Conservation (phyloP, 2,329 filamentous ascomycete species). For the Aaosphaeria arxii region DNA sequence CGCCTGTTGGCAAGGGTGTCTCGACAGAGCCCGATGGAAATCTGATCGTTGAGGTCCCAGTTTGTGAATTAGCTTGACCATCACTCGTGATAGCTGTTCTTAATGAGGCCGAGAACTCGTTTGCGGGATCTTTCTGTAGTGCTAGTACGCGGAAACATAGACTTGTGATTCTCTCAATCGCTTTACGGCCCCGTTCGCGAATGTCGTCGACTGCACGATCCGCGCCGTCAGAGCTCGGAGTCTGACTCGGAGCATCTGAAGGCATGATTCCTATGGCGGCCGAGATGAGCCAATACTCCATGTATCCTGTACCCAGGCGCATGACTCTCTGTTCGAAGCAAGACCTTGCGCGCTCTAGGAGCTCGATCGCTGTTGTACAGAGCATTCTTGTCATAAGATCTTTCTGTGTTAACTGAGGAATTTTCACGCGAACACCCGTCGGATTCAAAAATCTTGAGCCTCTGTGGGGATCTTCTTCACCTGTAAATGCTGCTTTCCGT, state of each 20-base stretch:
- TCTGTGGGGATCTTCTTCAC: constrained; percentile 1
- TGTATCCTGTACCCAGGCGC: constrained; percentile 34
- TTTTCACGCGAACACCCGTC: constrained; percentile 4
- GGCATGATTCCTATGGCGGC: constrained; percentile 30
- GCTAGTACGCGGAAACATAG: constrained; percentile 27
- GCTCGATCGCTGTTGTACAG: constrained; percentile 20
- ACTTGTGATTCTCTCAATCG: constrained; percentile 23
- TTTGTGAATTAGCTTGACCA: constrained; percentile 5
- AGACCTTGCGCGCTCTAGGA: constrained; percentile 25
- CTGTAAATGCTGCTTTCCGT: constrained; percentile 1
- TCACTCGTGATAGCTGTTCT: constrained; percentile 13
- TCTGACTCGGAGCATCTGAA: not conserved
- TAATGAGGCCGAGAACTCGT: constrained; percentile 17
- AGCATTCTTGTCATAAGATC: constrained; percentile 25
- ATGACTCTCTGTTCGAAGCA: constrained; percentile 33
- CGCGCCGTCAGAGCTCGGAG: constrained; percentile 5
- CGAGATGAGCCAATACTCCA: constrained; percentile 34
- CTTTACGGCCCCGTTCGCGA: constrained; percentile 18
- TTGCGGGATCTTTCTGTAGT: constrained; percentile 25
- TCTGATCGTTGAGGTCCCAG: constrained; percentile 2
- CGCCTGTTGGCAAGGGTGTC: not conserved
- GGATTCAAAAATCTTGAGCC: not conserved
- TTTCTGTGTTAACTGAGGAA: constrained; percentile 19
- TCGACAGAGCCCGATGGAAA: constrained; percentile 1
- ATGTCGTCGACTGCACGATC: constrained; percentile 16